These are phyloP conservation scores for Ceratocystis huliohia DNA, from an alignment of 2,329 filamentous ascomycete genomes.

Conservation along the genomic window DNA sequence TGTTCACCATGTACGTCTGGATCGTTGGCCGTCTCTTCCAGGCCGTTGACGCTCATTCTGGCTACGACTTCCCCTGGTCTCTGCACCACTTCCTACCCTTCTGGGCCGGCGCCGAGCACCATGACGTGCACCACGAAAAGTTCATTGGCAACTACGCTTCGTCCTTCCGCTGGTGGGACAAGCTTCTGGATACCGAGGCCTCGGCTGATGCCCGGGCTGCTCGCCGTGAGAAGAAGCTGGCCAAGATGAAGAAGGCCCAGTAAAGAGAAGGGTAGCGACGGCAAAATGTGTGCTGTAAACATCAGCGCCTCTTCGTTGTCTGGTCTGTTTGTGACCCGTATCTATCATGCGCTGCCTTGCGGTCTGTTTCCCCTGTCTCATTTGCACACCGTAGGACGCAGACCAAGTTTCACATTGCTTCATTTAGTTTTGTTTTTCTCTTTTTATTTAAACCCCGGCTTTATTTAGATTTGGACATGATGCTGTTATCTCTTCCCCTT, in stretches of 20 bases:
- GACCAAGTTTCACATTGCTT: neutral
- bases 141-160: constrained; percentile 98
- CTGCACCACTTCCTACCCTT: constrained; percentile 91
- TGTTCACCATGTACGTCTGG: constrained; percentile 97
- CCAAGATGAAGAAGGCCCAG: constrained; percentile 56
- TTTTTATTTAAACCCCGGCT: constrained; percentile 8
- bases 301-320: neutral
- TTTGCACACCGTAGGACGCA: neutral
- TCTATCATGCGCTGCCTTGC: neutral
- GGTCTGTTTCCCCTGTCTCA: neutral
- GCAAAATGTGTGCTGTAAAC: neutral
- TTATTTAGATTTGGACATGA: constrained; percentile 12
- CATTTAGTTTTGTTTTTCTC: constrained; percentile 11
- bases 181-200: constrained; percentile 81
- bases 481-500: constrained; percentile 21
- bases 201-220: constrained; percentile 75
- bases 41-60: constrained; percentile 93
- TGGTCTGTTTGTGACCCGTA: neutral
- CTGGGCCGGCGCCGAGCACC: constrained; percentile 95
- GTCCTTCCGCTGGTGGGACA: constrained; percentile 99
- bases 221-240: constrained; percentile 66
- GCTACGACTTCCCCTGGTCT: constrained; percentile 97
- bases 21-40: constrained; percentile 88
- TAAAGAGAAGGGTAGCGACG: constrained; percentile 29
- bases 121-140: constrained; percentile 94